These are phyloP conservation scores for Choiromyces venosus DNA, from an alignment of 495 filamentous ascomycete genomes.

Conservation along the genomic window DNA sequence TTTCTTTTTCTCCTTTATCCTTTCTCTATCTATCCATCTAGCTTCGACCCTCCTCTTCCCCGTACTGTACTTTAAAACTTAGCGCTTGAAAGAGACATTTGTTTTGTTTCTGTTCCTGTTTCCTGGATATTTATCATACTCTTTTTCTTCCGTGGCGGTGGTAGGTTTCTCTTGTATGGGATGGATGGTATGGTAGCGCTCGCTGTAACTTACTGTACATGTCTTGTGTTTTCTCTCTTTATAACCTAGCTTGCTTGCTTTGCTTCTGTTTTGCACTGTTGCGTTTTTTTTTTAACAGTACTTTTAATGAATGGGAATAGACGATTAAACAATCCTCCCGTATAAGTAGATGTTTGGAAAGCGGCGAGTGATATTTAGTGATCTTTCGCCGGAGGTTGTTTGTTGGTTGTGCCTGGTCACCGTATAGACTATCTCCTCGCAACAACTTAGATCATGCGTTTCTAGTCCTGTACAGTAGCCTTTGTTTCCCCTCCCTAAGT, in stretches of 20 bases:
- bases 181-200: not conserved
- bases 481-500: no score
- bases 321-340: not conserved
- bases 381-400: not conserved
- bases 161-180: not conserved
- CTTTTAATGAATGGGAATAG: not conserved
- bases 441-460: no score
- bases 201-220: no score
- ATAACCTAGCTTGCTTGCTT: not conserved
- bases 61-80: not conserved
- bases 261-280: no score
- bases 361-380: not conserved
- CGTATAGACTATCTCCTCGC: no score
- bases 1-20: not conserved
- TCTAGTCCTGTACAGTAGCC: no score
- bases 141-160: not conserved
- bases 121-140: not conserved
- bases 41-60: not conserved
- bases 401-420: no score
- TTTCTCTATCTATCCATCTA: not conserved
- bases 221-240: not conserved
- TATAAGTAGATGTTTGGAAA: not conserved
- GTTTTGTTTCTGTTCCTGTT: not conserved
- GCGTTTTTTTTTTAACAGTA: no score
- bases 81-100: not conserved